phyloP scores from a whole-genome alignment of 352 stramenopile genomes.

The Globisporangium heterothallicum region DNA sequence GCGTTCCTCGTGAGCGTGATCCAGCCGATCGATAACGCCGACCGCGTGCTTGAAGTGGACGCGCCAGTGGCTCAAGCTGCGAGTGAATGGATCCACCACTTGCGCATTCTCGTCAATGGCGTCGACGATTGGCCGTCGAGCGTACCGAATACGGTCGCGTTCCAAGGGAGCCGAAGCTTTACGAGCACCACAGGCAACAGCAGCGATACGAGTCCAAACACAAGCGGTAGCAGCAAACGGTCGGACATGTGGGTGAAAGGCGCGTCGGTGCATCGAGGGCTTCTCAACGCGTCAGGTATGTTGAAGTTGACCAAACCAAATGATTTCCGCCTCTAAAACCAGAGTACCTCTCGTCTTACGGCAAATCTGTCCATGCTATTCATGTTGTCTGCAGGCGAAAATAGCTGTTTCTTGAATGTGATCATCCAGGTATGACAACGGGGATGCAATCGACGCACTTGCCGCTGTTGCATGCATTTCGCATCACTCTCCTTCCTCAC shows the following conservation, averaged over 20 bases:
- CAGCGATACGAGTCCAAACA: conserved; percentile 27
- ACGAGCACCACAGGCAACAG: conserved; percentile 1
- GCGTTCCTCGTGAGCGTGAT: conserved; percentile 73
- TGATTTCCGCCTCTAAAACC: too few species aligned
- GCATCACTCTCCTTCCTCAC: not conserved
- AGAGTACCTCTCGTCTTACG: too few species aligned
- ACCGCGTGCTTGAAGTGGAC: conserved; percentile 78
- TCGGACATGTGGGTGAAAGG: conserved; percentile 78
- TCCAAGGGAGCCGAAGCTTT: conserved; percentile 12
- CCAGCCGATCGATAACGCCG: conserved; percentile 57
- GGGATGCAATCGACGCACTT: not conserved
- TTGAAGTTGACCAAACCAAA: not conserved
- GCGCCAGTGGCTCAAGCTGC: conserved; percentile 47
- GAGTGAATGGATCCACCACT: conserved; percentile 70
- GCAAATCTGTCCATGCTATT: too few species aligned
- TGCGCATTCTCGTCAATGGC: conserved; percentile 47
- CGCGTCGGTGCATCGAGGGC: conserved; percentile 70
- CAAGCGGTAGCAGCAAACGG: conserved; percentile 36
- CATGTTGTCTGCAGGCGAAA: conserved; percentile 53
- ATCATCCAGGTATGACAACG: conserved; percentile 46
- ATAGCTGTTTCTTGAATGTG: conserved; percentile 90
- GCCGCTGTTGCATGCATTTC: not conserved
- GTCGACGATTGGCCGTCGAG: conserved; percentile 26
- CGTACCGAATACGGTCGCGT: conserved; percentile 16
- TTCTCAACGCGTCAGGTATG: conserved; percentile 56